A percentile compares a stretch with the other conserved stretches of the same genome.
Conservation (phyloP, 2,329 filamentous ascomycete species). For the Microdochium paspali region DNA sequence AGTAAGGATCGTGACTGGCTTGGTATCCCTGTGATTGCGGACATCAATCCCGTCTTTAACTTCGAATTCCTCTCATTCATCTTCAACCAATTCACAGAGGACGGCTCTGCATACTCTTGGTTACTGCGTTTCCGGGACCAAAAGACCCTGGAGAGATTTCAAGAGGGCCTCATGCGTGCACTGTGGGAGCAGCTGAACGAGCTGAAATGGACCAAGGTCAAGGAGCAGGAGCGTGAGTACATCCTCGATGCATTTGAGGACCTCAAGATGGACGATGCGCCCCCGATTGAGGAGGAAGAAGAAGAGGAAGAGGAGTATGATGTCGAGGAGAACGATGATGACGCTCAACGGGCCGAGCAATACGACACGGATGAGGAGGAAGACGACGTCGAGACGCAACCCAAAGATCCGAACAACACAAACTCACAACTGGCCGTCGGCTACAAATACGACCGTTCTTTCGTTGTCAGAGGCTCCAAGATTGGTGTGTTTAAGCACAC, state of each 20-base stretch:
- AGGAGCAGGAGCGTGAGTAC: conserved; percentile 88
- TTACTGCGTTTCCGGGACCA: conserved; percentile 85
- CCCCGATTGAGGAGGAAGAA: conserved; percentile 39
- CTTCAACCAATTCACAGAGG: conserved; percentile 89
- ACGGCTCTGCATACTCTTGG: conserved; percentile 92
- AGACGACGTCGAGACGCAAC: conserved; percentile 58
- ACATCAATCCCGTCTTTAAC: conserved; percentile 98
- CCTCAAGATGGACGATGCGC: conserved; percentile 77
- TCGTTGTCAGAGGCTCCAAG: conserved; percentile 93
- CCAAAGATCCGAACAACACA: conserved; percentile 64
- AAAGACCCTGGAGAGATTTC: conserved; percentile 71
- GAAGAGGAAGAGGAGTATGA: conserved; percentile 46
- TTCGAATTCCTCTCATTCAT: conserved; percentile 99
- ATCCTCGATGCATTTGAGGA: conserved; percentile 94
- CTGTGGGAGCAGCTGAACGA: conserved; percentile 96
- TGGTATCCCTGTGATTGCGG: conserved; percentile 73
- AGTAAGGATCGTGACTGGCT: conserved; percentile 74
- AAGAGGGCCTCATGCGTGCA: conserved; percentile 89
- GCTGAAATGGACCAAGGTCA: conserved; percentile 86
- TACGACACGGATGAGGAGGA: conserved; percentile 66
- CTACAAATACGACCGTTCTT: conserved; percentile 94
- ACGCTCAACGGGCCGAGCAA: conserved; percentile 59
- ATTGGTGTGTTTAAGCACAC: conserved; percentile 99
- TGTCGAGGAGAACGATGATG: conserved; percentile 53
- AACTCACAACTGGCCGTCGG: conserved; percentile 94